Evolutionary conservation across 495 filamentous ascomycete species (phyloP), one percentile per base, ranked within the genome.

Genomic region (Penicillium goetzii): DNA sequence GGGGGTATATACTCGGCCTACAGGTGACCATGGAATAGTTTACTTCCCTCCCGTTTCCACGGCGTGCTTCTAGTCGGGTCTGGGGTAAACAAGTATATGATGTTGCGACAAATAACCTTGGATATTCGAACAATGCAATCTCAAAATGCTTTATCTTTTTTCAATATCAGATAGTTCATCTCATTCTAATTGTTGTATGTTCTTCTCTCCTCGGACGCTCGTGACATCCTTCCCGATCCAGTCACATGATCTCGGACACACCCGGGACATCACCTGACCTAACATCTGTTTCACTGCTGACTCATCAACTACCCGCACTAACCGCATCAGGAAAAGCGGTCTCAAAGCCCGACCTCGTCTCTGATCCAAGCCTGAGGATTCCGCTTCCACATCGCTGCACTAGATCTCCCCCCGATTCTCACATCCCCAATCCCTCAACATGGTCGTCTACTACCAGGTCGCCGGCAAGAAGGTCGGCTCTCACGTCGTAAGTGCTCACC

Each of bases 401-500:
- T 71, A 69, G 69, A 73, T 61, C 71, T 77, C 66, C 74, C 74
- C 54, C 70, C 58, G 58, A 50, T 47, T 66, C 64, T 52, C 64
- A 61, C 71, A 72, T 69, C 77, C 77, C 65, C 65, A 68, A 65
- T 70, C 69, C 64, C 63, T 78, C 84, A 93, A 81, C 67, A 98
- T 98, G 94, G 92, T 93, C 74, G 84, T 81, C 72, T 86, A 85
- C 74, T 97, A 97, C 87, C 87, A 82, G 67, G 82, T 97, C 74
- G 83, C 89, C 80, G 95, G 94, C 84, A 89, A 87, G 75, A 87
- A 97, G 80, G 83, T 99, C 84, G 92, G 90, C 81, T 96, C 95
- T 56, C 95, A 97, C 83, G 81, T 89, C 75, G 94, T 99, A 86
- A 73, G 92, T 90, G 56, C 51, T 50, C 9, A 12, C 60, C 25